Base-by-base conservation (phyloP, 192 early-diverging fungal genomes). In the Rhizophagus sp. region DNA sequence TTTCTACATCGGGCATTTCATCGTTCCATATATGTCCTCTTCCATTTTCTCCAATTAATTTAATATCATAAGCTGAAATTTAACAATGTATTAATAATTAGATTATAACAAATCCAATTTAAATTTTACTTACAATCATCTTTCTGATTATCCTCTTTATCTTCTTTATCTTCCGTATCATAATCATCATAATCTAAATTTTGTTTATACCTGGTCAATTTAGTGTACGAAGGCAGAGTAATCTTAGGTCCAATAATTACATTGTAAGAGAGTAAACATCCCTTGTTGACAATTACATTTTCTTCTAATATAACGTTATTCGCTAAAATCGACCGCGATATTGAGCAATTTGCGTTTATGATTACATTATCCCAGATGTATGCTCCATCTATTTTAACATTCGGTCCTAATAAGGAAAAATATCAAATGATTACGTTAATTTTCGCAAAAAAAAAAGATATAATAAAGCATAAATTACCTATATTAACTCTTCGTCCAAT, bases 401-500 rank as follows among this genome's bases (percentile, higher is more conserved):
- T 89, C 33, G 88, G 87, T 3, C 94, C 95, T 86, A 61, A 39
- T 24, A 47, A 84, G 67, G 25, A 36, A 36, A 44, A 78, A 49
- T 67, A 19, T 36, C 34, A 47, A 25, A 25, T 65, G 11, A 71
- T n/a, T 65, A 17, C 27, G 9, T 49, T 22, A 15, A 65, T 52
- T 41, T 47, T 41, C 4, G 69, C 8, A 64, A 27, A 27, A 62
- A 71, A 49, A 63, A 73, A 39, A 50, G 19, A 10, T 66, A 68
- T 15, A 17, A 73, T 30, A 11, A 27, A 33, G 4, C 11, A 47
- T 15, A 75, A 80, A 67, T 66, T 82, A 84, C 85, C 85, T 83
- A 99, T 95, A 24, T 76, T 76, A 85, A 96, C 97, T 52, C 90
- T 89, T 52, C 89, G 83, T 41, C 98, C 97, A 85, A 99, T 92